phyloP scores from a whole-genome alignment of 2,329 filamentous ascomycete species.

The Amylocarpus encephaloides region DNA sequence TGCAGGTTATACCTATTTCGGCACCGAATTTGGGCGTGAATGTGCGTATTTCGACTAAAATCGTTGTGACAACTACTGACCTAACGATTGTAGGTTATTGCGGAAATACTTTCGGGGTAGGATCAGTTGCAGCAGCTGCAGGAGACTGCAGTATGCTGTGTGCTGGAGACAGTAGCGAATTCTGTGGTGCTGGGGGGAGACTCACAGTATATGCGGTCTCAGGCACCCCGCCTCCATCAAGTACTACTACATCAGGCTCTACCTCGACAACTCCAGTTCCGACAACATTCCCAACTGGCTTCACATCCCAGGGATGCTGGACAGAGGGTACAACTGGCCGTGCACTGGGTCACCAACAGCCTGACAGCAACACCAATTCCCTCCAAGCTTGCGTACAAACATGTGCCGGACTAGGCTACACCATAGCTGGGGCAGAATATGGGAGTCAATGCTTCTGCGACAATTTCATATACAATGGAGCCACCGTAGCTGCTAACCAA shows the following conservation, averaged over 20 bases:
- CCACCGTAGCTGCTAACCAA: slow-evolving; percentile 29
- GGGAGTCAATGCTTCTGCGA: slow-evolving; percentile 29
- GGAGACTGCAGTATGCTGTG: slow-evolving; percentile 26
- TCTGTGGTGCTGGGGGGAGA: slow-evolving; percentile 29
- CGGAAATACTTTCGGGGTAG: slow-evolving; percentile 20
- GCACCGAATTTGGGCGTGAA: slow-evolving; percentile 26
- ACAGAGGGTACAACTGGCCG: slow-evolving; percentile 22
- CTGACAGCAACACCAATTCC: slow-evolving; percentile 18
- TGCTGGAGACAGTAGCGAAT: slow-evolving; percentile 29
- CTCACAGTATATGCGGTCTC: slow-evolving; percentile 19
- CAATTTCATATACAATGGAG: slow-evolving; percentile 24
- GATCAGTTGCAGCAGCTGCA: slow-evolving; percentile 15
- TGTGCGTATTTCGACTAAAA: slow-evolving; percentile 14
- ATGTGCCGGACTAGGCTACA: slow-evolving; percentile 26
- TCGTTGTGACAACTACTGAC: neutral
- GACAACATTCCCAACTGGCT: slow-evolving; percentile 22
- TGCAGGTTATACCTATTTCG: slow-evolving; percentile 25
- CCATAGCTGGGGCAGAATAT: slow-evolving; percentile 33
- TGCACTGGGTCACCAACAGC: slow-evolving; percentile 19
- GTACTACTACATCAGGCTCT: neutral
- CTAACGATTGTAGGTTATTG: slow-evolving; percentile 19
- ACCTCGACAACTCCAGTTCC: slow-evolving; percentile 10
- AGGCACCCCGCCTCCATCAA: slow-evolving; percentile 4
- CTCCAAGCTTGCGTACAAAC: slow-evolving; percentile 30
- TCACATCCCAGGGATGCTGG: slow-evolving; percentile 25